phyloP scores from a whole-genome alignment of 2,329 filamentous ascomycete genomes.

The Tolypocladium amazonense region DNA sequence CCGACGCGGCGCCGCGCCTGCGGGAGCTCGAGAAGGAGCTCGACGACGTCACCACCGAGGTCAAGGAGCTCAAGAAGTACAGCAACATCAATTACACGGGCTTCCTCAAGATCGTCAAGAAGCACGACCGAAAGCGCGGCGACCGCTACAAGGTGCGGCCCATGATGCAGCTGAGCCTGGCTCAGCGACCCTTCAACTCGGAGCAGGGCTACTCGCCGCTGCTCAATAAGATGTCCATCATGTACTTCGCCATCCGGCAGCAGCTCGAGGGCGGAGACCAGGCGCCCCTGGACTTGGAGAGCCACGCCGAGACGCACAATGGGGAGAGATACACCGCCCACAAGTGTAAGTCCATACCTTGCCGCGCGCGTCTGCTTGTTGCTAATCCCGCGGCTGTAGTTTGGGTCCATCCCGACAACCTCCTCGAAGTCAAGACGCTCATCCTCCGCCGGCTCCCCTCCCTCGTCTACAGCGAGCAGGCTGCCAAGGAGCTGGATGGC shows the following conservation, averaged over 20 bases:
- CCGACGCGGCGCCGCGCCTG: conserved; percentile 42
- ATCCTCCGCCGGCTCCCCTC: conserved; percentile 85
- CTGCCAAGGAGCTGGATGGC: conserved; percentile 71
- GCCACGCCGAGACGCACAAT: conserved; percentile 45
- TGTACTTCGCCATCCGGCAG: conserved; percentile 92
- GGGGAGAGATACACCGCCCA: conserved; percentile 72
- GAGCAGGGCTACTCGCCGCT: conserved; percentile 82
- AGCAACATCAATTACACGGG: conserved; percentile 95
- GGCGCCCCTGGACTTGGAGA: conserved; percentile 35
- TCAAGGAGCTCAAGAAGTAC: conserved; percentile 89
- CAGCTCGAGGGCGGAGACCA: conserved; percentile 53
- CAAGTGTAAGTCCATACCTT: conserved; percentile 56
- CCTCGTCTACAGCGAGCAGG: conserved; percentile 84
- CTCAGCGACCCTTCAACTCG: conserved; percentile 87
- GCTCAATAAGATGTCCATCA: conserved; percentile 80
- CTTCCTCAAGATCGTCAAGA: conserved; percentile 97
- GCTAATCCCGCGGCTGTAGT: conserved; percentile 34
- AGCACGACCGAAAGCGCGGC: conserved; percentile 91
- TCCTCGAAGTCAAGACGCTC: conserved; percentile 93
- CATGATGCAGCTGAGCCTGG: conserved; percentile 80
- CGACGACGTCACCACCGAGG: conserved; percentile 78
- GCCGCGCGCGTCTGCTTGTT: not conserved
- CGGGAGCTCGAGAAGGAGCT: conserved; percentile 69
- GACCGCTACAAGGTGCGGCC: conserved; percentile 79
- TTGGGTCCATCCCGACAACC: conserved; percentile 93